Conservation (phyloP, 371 early-diverging fungal species). For the Mortierella sp. region DNA sequence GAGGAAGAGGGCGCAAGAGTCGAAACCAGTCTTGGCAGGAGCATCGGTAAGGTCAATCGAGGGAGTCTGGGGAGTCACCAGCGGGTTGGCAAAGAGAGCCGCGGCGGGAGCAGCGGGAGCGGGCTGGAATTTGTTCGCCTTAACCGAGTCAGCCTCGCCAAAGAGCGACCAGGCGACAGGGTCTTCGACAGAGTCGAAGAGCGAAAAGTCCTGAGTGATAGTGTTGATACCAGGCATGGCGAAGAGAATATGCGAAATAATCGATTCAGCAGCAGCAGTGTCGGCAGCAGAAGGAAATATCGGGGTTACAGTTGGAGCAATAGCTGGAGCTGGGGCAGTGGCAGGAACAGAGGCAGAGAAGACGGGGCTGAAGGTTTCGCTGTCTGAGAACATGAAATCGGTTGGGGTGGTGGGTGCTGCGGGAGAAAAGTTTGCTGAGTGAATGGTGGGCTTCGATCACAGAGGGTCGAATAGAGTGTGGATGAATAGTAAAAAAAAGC, state of each 20-base stretch:
- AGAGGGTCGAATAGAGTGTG: too few relatives aligned
- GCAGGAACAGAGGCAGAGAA: constrained; percentile 25
- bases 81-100: constrained; percentile 24
- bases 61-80: constrained; percentile 43
- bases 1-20: constrained; percentile 32
- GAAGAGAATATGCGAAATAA: constrained; percentile 34
- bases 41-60: constrained; percentile 24
- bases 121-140: constrained; percentile 11
- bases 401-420: not conserved
- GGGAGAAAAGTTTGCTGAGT: constrained; percentile 2
- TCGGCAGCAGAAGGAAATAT: constrained; percentile 5
- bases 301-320: not conserved
- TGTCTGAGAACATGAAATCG: constrained; percentile 39
- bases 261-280: constrained; percentile 36
- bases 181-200: constrained; percentile 39
- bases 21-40: constrained; percentile 27
- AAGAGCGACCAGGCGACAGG: constrained; percentile 47
- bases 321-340: constrained; percentile 9
- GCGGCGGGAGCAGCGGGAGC: not conserved
- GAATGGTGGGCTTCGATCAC: constrained; percentile 15
- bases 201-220: constrained; percentile 47
- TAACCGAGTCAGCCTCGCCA: constrained; percentile 21
- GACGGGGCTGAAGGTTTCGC: constrained; percentile 11
- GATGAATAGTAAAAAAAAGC: too few relatives aligned
- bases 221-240: constrained; percentile 47